Evolutionary conservation across 495 filamentous ascomycete genomes (phyloP), one percentile per base, ranked within the genome.

Genomic region (Penicillium malachiteum): DNA sequence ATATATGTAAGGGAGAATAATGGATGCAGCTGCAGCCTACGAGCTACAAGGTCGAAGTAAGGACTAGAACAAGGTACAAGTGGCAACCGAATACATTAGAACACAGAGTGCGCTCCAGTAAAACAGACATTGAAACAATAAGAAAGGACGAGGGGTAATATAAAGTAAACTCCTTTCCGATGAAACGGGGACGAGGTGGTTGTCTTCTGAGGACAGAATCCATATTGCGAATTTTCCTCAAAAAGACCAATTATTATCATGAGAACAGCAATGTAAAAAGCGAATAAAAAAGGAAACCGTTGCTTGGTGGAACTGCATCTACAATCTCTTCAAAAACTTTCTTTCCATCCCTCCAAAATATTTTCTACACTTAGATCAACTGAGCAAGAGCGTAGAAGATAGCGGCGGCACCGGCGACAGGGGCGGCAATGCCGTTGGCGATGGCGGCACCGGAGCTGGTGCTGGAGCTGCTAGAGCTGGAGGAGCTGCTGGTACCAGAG

Each of bases 171-270:
- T 62, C 60, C 58, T 64, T 58, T 60, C 63, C 55, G 54, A 58
- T 58, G 47, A 37, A 61, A 49, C 34, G 34, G 37, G 52, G 58
- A 46, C 37, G 55, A 59, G 48, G 45, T 37, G 53, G 33, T 42
- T 53, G 60, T 62, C 57, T 61, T 51, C 50, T 56, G 56, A 63
- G 67, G 65, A 66, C 61, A 63, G 50, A 65, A 61, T 60, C 56
- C 63, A 65, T 30, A 56, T 58, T 60, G 58, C 55, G 64, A 67
- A 69, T 66, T 64, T 72, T 72, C 70, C 67, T 66, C 68, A 74
- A 60, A 63, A 66, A 68, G 68, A 67, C 71, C 67, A 72, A 76
- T 76, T 75, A 78, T 74, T 75, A 76, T 76, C 72, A 73, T 75
- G 66, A 75, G 68, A 70, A 69, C 67, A 65, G 66, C 70, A 71